Base-by-base conservation (phyloP, 306 rosid genomes). In the Dryas octopetala region DNA sequence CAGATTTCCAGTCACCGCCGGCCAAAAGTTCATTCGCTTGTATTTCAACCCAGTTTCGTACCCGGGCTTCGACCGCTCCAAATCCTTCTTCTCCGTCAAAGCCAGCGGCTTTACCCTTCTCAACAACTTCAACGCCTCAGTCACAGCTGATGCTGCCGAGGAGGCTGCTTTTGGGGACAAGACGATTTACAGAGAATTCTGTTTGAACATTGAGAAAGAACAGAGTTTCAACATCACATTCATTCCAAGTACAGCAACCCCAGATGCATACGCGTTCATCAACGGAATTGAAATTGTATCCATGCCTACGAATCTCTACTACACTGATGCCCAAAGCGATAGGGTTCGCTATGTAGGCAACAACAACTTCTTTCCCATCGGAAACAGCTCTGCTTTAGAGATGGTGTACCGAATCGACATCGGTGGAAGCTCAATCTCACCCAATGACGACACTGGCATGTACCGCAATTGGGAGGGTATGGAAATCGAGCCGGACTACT, bases 221-320 rank as follows among this genome's bases (percentile, higher is more conserved):
- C 83, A 78, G 57, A 79, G 67, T 44, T 66, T 90, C 3, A 79
- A 75, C 63, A 71, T 93, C 23, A 78, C 76, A 10, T 89, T 90
- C 78, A 70, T 26, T 7, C 90, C 94, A 16, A 67, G 50, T 67
- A 64, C 69, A 47, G 59, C 48, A 54, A 74, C 5, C 3, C 49
- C 81, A 12, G 84, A 77, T 10, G 72, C 84, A 0, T 89, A 78
- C 45, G 96, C 88, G 54, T 93, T 93, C 63, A 50, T 93, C 17
- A 93, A 90, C 9, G 97, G 93, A 69, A 91, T 93, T 16, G 96
- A 93, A 60, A 68, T 93, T 1, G 50, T 93, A 1, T 91, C 98
- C 63, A 89, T 91, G 96, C 98, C 98, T 1, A 14, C 64, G 13
- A 23, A 83, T 45, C 89, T 93, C 1, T 93, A 89, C 74, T 85